Evolutionary conservation across 495 filamentous ascomycete genomes (phyloP), one percentile per base, ranked within the genome.

Genomic region (Lophiotrema nucula): DNA sequence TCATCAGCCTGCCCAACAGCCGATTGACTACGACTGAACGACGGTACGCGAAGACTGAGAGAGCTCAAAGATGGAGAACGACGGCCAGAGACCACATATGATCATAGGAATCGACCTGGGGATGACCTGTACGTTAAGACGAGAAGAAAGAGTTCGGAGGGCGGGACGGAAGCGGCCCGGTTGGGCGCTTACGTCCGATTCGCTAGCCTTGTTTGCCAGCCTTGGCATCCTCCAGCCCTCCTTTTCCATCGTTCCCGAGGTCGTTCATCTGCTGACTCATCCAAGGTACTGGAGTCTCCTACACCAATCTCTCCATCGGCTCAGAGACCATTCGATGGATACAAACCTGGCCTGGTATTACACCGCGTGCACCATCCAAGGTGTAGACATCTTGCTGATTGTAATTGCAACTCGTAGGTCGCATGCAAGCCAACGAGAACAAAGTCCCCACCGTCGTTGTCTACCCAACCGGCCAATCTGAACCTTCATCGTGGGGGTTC

Each of bases 271-370:
- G 39, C 19, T 43, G 39, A 21, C 19, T 21, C 10, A 43, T 15
- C 21, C 15, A 39, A 67, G 60, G 33, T 31, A 56, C 51, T 76
- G 82, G 81, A 16, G 82, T 83, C n/a, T 79, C 79, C 27, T 85
- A 82, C 62, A 59, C 56, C 35, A 69, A 67, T 43, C 49, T 65
- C 13, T 70, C 77, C 35, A 67, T 68, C 59, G 69, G 38, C 69
- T 73, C 37, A 69, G 77, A 77, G 22, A 75, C 69, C 48, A 77
- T 71, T 66, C 80, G 26, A 73, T 81, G 64, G 76, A 79, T 86
- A 46, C 80, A 82, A 62, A 76, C 81, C 56, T 86, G 83, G 83
- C 81, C 83, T 0, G 81, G n/a, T n/a, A n/a, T n/a, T n/a, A n/a
- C n/a, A n/a, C n/a, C n/a, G n/a, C n/a, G n/a, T n/a, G n/a, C n/a